Base-by-base conservation (phyloP, 441 rosid genomes). In the Pelargonium cotyledonis region DNA sequence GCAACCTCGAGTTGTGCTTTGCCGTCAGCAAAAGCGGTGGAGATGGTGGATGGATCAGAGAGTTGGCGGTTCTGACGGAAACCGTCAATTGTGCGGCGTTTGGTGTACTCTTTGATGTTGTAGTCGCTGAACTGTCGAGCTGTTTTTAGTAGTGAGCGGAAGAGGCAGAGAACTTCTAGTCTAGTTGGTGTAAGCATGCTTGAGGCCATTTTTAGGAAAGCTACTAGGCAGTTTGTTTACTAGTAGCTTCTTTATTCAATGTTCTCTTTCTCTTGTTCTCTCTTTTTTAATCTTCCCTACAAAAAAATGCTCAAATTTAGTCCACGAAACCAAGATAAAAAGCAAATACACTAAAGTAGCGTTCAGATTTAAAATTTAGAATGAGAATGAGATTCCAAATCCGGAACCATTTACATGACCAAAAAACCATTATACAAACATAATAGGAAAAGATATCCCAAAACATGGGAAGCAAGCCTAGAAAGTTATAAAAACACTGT, bases 71-170 rank as follows among this genome's bases (percentile, higher is more conserved):
- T 82, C 63, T 58, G 53, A 19, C 87, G 89, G 77, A 90, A 92
- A 15, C 82, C 90, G 75, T 89, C 92, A 70, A 79, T 18, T 49
- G 89, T 71, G 62, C 91, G 88, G 41, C 92, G 89, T 80, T 81
- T 92, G 12, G 83, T 29, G 79, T 92, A 92, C 83, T 86, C 96
- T 68, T 96, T 75, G 64, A 90, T 72, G 90, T 92, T 90, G 84
- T 90, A 92, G 74, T 92, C 97, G 64, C 68, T 23, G 81, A 81
- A 90, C 12, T 78, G 83, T 60, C 91, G 85, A 8, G 89, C 96
- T 5, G 84, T 83, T 65, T 92, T 89, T 6, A 92, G 89, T 64
- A 92, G 79, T 1, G 96, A 77, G 1, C 96, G 94, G 43, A 79
- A 89, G 9, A 90, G 82, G 5, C 77, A 73, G 16, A 84, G 68